Conservation (phyloP, 805 yeast species). For the Candida maris region DNA sequence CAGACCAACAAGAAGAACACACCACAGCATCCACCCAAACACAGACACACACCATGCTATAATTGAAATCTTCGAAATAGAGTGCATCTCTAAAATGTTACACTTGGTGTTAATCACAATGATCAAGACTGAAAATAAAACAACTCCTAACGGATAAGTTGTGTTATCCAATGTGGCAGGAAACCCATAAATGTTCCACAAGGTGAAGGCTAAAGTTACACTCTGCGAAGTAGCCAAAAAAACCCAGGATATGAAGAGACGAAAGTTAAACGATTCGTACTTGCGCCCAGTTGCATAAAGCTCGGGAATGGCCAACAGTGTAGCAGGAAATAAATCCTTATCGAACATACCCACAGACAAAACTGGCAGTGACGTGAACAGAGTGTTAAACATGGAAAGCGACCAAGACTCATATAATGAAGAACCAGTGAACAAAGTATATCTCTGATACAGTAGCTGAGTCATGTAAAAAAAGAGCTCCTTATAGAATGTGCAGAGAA, state of each 20-base stretch:
- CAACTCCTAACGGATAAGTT: slow-evolving; percentile 76
- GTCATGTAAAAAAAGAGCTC: slow-evolving; percentile 86
- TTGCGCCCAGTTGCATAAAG: slow-evolving; percentile 73
- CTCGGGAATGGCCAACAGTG: slow-evolving; percentile 89
- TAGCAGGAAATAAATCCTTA: slow-evolving; percentile 82
- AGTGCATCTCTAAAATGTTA: slow-evolving; percentile 77
- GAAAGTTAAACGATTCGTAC: slow-evolving; percentile 69
- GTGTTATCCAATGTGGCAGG: slow-evolving; percentile 67
- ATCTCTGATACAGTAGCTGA: slow-evolving; percentile 82
- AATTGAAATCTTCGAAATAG: slow-evolving; percentile 63
- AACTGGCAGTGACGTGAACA: slow-evolving; percentile 91
- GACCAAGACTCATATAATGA: slow-evolving; percentile 96
- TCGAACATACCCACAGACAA: slow-evolving; percentile 94
- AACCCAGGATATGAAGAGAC: slow-evolving; percentile 75
- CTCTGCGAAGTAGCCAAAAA: slow-evolving; percentile 70
- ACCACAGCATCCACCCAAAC: slow-evolving; percentile 86
- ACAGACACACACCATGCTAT: slow-evolving; percentile 67
- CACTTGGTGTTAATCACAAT: slow-evolving; percentile 73
- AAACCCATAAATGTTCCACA: slow-evolving; percentile 69
- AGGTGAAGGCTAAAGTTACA: slow-evolving; percentile 62
- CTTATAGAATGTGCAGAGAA: slow-evolving; percentile 90
- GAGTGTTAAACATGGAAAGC: slow-evolving; percentile 91
- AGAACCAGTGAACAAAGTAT: slow-evolving; percentile 86
- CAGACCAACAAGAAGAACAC: slow-evolving; percentile 67
- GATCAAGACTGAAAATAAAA: slow-evolving; percentile 69